Evolutionary conservation across 257 asterid species (phyloP).

Genomic region (Eucommia ulmoides): DNA sequence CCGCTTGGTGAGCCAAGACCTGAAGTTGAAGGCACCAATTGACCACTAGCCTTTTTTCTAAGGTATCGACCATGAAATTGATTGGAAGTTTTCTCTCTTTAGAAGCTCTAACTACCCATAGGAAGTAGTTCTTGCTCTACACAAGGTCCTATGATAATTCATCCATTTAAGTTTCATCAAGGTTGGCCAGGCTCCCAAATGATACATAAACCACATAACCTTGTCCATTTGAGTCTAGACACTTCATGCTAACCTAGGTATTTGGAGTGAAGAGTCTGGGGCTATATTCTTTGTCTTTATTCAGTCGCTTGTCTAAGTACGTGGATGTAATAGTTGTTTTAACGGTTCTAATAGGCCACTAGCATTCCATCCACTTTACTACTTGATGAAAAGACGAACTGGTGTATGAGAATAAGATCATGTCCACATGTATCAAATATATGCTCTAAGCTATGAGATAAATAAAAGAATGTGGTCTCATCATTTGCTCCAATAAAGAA

Average conservation of each 20-base stretch:
- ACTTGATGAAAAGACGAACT: too few relatives aligned
- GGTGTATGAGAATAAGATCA: too few relatives aligned
- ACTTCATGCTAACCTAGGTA: slow-evolving; percentile 7
- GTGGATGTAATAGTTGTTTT: slow-evolving; percentile 17
- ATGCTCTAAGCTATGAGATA: too few relatives aligned
- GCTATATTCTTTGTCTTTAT: not conserved
- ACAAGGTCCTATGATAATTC: slow-evolving; percentile 10
- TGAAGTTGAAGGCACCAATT: slow-evolving; percentile 23
- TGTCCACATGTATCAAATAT: too few relatives aligned
- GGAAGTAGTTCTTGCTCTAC: too few relatives aligned
- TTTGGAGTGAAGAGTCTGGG: slow-evolving; percentile 12
- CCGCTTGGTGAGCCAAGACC: slow-evolving; percentile 13
- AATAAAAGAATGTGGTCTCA: too few relatives aligned
- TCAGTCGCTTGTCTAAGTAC: too few relatives aligned
- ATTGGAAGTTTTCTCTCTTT: slow-evolving; percentile 13
- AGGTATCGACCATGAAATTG: slow-evolving; percentile 3
- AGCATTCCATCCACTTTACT: slow-evolving; percentile 15
- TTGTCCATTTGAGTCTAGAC: slow-evolving; percentile 11
- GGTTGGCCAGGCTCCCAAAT: too few relatives aligned
- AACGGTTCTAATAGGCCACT: slow-evolving; percentile 19
- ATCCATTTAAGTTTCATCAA: slow-evolving; percentile 10
- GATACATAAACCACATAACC: slow-evolving; percentile 20
- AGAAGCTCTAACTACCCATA: slow-evolving; percentile 12
- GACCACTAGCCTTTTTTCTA: slow-evolving; percentile 8
- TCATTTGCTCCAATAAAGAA: too few relatives aligned